phyloP scores from a whole-genome alignment of 1,284 basidiomycete species.

The Amylostereum areolatum region DNA sequence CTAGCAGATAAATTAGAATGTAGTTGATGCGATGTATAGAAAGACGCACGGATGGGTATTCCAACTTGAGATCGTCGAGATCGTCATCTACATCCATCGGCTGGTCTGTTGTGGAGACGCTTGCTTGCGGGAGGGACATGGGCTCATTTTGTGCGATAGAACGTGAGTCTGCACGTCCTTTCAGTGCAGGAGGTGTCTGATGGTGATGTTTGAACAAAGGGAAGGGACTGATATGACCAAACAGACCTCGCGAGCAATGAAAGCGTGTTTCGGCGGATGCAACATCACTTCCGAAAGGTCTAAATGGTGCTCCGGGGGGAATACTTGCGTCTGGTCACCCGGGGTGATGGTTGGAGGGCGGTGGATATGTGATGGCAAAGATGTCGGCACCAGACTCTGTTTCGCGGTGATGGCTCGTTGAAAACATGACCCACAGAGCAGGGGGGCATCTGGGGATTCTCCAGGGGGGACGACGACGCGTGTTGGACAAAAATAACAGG shows the following conservation, averaged over 20 bases:
- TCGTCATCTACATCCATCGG: not conserved
- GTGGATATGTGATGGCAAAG: not conserved
- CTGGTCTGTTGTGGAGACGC: not conserved
- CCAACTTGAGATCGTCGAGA: constrained; percentile 1
- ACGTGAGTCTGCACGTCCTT: no score
- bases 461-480: not conserved
- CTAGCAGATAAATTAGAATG: not conserved
- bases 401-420: not conserved
- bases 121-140: not conserved
- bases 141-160: no score
- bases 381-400: not conserved
- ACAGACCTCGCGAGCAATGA: no score
- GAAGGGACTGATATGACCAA: no score
- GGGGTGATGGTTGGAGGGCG: not conserved
- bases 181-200: no score
- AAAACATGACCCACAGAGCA: constrained; percentile 1
- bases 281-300: no score
- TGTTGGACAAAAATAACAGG: constrained; percentile 13
- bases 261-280: no score
- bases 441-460: no score
- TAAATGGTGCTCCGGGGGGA: no score
- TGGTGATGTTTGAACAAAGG: no score
- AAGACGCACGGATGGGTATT: constrained; percentile 4
- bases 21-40: no score
- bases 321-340: not conserved